A percentile compares a stretch with the other conserved stretches of the same genome.
Conservation (phyloP, 164 flowering plant genomes). For the Sedum album region DNA sequence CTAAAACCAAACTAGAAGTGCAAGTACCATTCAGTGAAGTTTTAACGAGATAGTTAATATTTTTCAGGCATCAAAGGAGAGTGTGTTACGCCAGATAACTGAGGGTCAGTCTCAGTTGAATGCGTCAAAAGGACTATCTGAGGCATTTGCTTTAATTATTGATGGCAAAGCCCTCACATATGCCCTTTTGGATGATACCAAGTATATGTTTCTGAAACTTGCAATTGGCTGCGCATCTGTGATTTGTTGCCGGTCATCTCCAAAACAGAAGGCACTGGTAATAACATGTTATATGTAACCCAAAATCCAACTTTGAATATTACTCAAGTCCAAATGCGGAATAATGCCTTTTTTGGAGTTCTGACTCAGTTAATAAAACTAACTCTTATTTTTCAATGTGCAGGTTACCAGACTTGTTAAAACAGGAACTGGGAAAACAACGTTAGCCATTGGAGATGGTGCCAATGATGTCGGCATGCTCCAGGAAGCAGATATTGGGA, state of each 20-base stretch:
- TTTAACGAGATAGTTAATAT: background rate
- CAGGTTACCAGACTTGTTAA: slow-evolving; percentile 92
- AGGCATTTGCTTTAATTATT: slow-evolving; percentile 79
- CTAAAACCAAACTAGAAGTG: background rate
- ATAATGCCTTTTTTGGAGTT: background rate
- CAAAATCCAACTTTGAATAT: background rate
- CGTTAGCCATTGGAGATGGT: slow-evolving; percentile 95
- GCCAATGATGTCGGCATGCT: slow-evolving; percentile 99
- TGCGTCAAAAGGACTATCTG: slow-evolving; percentile 35
- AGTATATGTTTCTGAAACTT: slow-evolving; percentile 57
- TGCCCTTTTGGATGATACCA: slow-evolving; percentile 67
- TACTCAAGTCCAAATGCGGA: background rate
- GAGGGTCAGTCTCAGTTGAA: slow-evolving; percentile 38
- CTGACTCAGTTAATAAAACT: background rate
- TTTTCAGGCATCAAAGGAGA: slow-evolving; percentile 66
- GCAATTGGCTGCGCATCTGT: slow-evolving; percentile 86
- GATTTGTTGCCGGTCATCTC: slow-evolving; percentile 97
- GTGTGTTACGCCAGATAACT: slow-evolving; percentile 51
- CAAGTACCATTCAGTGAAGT: background rate
- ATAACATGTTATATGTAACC: slow-evolving; percentile 16
- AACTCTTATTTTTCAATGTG: background rate
- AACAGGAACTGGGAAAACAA: slow-evolving; percentile 72
- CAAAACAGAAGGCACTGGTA: slow-evolving; percentile 97
- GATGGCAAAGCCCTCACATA: slow-evolving; percentile 90
- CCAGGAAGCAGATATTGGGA: slow-evolving; percentile 98